A percentile compares a stretch with the other conserved stretches of the same genome.
These are phyloP conservation scores for Prosopis cineraria DNA, from an alignment of 306 rosid species.

Conservation along the genomic window DNA sequence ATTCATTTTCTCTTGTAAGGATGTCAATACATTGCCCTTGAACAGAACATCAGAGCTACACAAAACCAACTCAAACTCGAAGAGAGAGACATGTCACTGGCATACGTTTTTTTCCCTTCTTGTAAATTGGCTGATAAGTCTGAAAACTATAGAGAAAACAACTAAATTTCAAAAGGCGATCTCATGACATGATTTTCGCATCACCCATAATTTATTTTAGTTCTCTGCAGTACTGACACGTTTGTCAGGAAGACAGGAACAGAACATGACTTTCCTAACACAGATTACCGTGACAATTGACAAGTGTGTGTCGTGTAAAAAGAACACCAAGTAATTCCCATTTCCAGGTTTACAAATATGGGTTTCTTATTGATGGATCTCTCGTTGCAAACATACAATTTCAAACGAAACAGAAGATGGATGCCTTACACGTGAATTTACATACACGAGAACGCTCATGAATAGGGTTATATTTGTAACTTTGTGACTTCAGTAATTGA, in stretches of 20 bases:
- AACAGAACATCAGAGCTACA: neutral
- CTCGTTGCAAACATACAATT: neutral
- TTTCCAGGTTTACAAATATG: neutral
- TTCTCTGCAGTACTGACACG: neutral
- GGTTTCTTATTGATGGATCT: neutral
- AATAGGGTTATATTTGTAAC: too few relatives aligned
- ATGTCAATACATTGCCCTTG: too few relatives aligned
- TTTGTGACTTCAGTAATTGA: too few relatives aligned
- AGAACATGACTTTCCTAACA: neutral
- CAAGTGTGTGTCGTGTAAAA: too few relatives aligned
- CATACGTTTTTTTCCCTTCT: neutral
- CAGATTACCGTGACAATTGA: neutral
- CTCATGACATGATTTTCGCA: neutral
- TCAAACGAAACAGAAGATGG: neutral
- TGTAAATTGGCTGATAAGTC: neutral
- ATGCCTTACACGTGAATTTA: too few relatives aligned
- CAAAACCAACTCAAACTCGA: neutral
- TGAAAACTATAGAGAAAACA: neutral
- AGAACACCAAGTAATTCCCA: neutral
- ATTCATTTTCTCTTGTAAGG: neutral
- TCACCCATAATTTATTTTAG: neutral
- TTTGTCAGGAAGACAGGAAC: neutral
- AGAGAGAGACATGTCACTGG: neutral
- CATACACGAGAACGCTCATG: too few relatives aligned
- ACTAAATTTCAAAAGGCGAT: neutral